phyloP scores from a whole-genome alignment of 495 filamentous ascomycete species.

The Talaromyces thailandensis region DNA sequence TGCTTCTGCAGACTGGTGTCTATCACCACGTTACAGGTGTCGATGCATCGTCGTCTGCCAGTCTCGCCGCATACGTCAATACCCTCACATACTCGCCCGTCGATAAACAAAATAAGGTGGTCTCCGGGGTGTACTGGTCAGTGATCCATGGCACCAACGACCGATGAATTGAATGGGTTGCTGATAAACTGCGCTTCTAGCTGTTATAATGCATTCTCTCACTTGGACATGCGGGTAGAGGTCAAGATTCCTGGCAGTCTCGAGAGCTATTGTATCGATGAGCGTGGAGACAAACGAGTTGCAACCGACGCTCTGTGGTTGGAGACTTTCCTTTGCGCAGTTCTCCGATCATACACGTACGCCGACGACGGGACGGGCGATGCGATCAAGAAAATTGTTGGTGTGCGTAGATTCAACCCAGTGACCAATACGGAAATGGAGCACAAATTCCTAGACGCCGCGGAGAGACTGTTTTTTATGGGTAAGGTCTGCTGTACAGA shows the following conservation, averaged over 20 bases:
- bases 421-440: constrained; percentile 96
- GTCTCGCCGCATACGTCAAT: constrained; percentile 95
- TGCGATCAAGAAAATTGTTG: constrained; percentile 85
- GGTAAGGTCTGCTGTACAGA: constrained; percentile 40
- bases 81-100: constrained; percentile 84
- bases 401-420: constrained; percentile 90
- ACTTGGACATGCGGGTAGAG: constrained; percentile 95
- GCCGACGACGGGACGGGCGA: constrained; percentile 91
- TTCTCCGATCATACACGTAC: constrained; percentile 88
- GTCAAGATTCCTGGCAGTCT: constrained; percentile 93
- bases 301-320: constrained; percentile 92
- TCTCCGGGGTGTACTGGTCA: constrained; percentile 90
- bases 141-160: constrained; percentile 4
- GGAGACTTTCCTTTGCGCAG: constrained; percentile 92
- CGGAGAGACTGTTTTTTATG: constrained; percentile 89
- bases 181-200: constrained; percentile 27
- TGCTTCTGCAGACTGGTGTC: constrained; percentile 58
- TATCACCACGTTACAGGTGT: constrained; percentile 98
- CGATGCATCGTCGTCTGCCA: constrained; percentile 94
- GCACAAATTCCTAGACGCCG: constrained; percentile 91
- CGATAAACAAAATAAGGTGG: constrained; percentile 81
- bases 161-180: not conserved
- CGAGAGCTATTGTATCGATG: constrained; percentile 93
- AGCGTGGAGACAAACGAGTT: constrained; percentile 85
- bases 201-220: constrained; percentile 99